Percentiles rank a stretch among this genome's conserved stretches.
phyloP scores from a whole-genome alignment of 2,329 filamentous ascomycete species.

The Botrytis fabae region DNA sequence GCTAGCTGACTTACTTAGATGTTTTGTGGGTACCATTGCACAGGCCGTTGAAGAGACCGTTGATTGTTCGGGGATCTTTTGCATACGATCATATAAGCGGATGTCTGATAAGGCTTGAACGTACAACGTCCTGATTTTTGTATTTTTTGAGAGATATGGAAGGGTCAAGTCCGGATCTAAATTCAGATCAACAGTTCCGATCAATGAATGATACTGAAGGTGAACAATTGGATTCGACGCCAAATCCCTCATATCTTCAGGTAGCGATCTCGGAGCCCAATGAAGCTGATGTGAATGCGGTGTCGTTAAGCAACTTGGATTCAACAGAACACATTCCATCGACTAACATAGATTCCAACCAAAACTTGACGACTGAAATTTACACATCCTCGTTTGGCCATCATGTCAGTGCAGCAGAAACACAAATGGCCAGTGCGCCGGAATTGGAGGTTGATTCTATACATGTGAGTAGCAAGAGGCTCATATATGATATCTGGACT shows the following conservation, averaged over 20 bases:
- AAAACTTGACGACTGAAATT: not conserved
- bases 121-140: not conserved
- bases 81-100: not conserved
- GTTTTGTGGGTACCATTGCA: not conserved
- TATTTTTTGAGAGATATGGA: not conserved
- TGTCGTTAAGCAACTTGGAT: not conserved
- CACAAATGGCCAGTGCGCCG: not conserved
- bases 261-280: not conserved
- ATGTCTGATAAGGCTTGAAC: not conserved
- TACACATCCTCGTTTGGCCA: not conserved
- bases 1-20: not conserved
- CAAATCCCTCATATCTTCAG: not conserved
- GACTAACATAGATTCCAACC: not conserved
- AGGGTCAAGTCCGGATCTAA: not conserved
- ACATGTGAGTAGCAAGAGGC: not conserved
- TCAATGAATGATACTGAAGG: not conserved
- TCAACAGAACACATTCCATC: not conserved
- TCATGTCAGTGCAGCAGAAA: not conserved
- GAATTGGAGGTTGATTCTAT: slow-evolving; percentile 6
- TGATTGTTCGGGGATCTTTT: not conserved
- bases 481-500: not conserved
- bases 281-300: not conserved
- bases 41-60: not conserved
- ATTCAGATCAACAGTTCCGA: not conserved
- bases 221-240: not conserved